Conservation (phyloP, 306 rosid species). For the Echinosophora koreensis region DNA sequence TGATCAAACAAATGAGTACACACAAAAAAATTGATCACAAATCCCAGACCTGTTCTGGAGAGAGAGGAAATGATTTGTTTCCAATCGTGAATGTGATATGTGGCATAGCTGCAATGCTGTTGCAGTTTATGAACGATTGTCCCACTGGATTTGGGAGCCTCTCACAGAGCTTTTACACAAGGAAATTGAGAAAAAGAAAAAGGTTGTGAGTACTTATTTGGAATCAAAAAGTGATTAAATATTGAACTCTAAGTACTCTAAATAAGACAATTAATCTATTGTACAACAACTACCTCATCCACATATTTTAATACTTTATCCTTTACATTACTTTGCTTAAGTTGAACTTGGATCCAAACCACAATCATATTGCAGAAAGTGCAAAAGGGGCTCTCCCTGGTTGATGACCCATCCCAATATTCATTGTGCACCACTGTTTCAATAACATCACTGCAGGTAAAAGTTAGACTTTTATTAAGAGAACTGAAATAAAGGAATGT, state of each 20-base stretch:
- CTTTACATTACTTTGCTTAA: conserved; percentile 64
- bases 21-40: not conserved
- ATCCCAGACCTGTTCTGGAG: conserved; percentile 69
- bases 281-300: conserved; percentile 61
- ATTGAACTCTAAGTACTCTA: not conserved
- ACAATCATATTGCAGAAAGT: conserved; percentile 72
- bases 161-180: conserved; percentile 67
- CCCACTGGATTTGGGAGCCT: conserved; percentile 71
- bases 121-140: conserved; percentile 68
- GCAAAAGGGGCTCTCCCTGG: conserved; percentile 57
- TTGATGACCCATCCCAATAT: conserved; percentile 46
- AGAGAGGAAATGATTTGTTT: conserved; percentile 65
- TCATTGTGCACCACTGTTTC: conserved; percentile 60
- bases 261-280: not conserved
- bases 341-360: conserved; percentile 76
- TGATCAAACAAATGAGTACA: conserved; percentile 6
- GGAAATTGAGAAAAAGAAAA: conserved; percentile 32
- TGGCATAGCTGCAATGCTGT: conserved; percentile 59
- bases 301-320: conserved; percentile 62
- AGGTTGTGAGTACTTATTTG: conserved; percentile 3
- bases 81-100: conserved; percentile 64
- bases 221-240: not conserved
- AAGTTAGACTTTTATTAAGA: conserved; percentile 37
- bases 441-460: conserved; percentile 64
- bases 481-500: conserved; percentile 20